Evolutionary conservation across 2,329 filamentous ascomycete species (phyloP).

Genomic region (Phyllosticta citriasiana): DNA sequence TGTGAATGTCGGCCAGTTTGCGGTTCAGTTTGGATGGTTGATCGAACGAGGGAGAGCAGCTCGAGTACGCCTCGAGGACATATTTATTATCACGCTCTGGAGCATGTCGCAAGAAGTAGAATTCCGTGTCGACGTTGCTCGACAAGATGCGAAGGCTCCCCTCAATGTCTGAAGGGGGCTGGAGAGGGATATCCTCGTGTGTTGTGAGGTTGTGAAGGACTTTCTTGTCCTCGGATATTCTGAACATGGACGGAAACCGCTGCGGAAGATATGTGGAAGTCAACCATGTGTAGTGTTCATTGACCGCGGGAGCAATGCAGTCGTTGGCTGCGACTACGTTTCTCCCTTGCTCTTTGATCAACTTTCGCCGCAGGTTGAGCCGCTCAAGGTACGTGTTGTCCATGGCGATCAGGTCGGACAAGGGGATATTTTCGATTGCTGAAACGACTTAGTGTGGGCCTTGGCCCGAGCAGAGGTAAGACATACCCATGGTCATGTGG

Average conservation of each 20-base stretch:
- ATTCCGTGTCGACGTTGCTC: slow-evolving; percentile 48
- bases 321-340: slow-evolving; percentile 29
- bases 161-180: slow-evolving; percentile 22
- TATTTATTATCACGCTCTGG: slow-evolving; percentile 32
- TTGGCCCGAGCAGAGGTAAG: background rate
- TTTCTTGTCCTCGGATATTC: slow-evolving; percentile 10
- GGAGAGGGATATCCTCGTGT: slow-evolving; percentile 31
- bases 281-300: slow-evolving; percentile 49
- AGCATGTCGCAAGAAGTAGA: slow-evolving; percentile 46
- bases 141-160: slow-evolving; percentile 40
- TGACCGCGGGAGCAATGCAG: slow-evolving; percentile 29
- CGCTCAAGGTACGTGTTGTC: slow-evolving; percentile 49
- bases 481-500: slow-evolving; percentile 53
- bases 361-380: slow-evolving; percentile 37
- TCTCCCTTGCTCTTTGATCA: slow-evolving; percentile 36
- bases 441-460: background rate
- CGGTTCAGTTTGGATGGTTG: slow-evolving; percentile 45
- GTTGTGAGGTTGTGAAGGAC: slow-evolving; percentile 35
- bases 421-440: slow-evolving; percentile 44
- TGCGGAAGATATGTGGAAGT: slow-evolving; percentile 44
- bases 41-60: slow-evolving; percentile 49
- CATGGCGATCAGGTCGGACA: slow-evolving; percentile 48
- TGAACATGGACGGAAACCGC: slow-evolving; percentile 43
- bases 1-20: slow-evolving; percentile 46
- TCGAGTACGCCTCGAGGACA: slow-evolving; percentile 45